Evolutionary conservation across 2,329 filamentous ascomycete genomes (phyloP), one percentile per base, ranked within the genome.

Genomic region (Botryotinia narcissicola): DNA sequence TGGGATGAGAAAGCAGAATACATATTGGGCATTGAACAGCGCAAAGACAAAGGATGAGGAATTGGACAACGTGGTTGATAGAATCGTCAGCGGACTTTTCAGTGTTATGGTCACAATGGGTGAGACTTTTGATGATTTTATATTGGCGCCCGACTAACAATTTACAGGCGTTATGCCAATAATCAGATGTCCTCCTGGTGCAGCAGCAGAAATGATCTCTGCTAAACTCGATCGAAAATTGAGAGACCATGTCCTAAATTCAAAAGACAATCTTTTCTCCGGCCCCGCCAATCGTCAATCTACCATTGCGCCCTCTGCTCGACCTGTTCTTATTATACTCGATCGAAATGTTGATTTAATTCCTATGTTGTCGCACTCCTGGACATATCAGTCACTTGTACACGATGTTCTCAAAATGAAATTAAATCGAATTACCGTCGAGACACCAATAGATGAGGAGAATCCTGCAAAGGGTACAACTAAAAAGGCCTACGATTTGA

Each of bases 51-150:
- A 92, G 77, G 96, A 98, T 78, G 93, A 96, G 74, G 93, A 96
- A 80, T 87, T 99, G 72, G 96, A 98, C 80, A 86, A 88, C 70
- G 90, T 96, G 54, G 89, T 99, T 46, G 95, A 99, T 82, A 91
- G 91, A 77, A 95, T 98, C 76, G 96, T 99, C 69, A 97, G 93
- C 79, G 96, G 96, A 0, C 85, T 99, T n/a, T 99, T 98, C 84
- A 98, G 95, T 76, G 96, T 99, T 67, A 92, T 96, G 74, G 96
- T 97, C n/a, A 99, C 96, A 8, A 97, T 98, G 94, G 95, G 94
- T 92, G 86, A 74, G 86, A 77, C 29, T 20, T 60, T 42, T 54
- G 20, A 70, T 40, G 59, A 42, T 35, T 42, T 10, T 63, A 44
- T 57, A 51, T 44, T 46, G 59, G n/a, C 40, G 61, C 48, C 63